phyloP scores from a whole-genome alignment of 371 early-diverging fungal genomes.

The Mucor velutinosus region DNA sequence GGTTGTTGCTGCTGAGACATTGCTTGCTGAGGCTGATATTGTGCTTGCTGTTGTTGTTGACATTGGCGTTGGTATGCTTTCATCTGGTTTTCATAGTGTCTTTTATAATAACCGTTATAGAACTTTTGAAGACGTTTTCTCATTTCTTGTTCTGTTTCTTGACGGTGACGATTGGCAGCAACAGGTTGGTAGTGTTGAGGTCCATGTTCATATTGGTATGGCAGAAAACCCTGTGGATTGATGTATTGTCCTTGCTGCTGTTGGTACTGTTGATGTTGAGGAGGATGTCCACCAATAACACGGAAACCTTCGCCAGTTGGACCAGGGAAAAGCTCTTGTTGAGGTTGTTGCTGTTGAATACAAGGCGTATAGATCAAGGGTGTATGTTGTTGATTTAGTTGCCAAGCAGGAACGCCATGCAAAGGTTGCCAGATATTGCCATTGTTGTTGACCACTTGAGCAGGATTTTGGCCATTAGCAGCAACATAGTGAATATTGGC shows the following conservation, averaged over 20 bases:
- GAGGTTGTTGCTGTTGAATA: no score
- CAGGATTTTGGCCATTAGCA: neutral
- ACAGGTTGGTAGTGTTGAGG: neutral
- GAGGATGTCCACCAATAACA: neutral
- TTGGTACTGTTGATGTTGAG: neutral
- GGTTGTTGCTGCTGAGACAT: neutral
- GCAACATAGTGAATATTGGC: neutral
- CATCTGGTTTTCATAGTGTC: no score
- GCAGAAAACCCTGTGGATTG: neutral
- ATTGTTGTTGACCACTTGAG: neutral
- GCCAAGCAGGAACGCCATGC: neutral
- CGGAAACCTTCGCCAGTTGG: no score
- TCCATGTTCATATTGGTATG: neutral
- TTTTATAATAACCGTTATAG: no score
- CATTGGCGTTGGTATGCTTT: neutral
- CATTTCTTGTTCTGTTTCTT: no score
- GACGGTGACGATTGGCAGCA: no score
- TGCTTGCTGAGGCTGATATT: neutral
- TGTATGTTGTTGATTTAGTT: no score
- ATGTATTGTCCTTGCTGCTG: neutral
- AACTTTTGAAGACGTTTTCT: no score
- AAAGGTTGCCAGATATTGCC: no score
- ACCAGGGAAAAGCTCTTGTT: no score
- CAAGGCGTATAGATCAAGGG: no score
- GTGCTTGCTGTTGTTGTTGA: neutral